Percentiles rank a stretch among this genome's conserved stretches.
phyloP scores from a whole-genome alignment of 805 yeast species.

The Myxozyma melibiosi region DNA sequence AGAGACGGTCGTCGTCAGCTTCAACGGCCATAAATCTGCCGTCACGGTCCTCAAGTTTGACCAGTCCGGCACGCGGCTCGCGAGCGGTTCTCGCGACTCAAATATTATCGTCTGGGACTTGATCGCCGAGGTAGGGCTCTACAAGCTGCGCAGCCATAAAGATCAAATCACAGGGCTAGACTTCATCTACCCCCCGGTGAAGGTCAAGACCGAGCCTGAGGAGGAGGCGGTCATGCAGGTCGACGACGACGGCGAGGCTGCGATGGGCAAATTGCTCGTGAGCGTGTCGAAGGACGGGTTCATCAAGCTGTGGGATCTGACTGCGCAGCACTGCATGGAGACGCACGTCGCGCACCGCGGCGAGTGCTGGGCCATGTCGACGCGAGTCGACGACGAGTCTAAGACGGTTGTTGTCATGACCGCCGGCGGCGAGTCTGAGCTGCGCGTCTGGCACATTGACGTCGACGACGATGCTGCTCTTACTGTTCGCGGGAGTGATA shows the following conservation, averaged over 20 bases:
- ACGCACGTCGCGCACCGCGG: constrained; percentile 92
- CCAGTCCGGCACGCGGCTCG: constrained; percentile 75
- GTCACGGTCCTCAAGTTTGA: constrained; percentile 74
- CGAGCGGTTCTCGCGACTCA: constrained; percentile 87
- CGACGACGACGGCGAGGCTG: constrained; percentile 24
- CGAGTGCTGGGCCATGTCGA: constrained; percentile 86
- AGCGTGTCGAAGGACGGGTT: constrained; percentile 88
- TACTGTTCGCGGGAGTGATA: too few relatives aligned
- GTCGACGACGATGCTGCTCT: constrained; percentile 36
- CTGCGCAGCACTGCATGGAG: constrained; percentile 85
- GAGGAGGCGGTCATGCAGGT: constrained; percentile 14
- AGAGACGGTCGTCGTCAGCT: constrained; percentile 72
- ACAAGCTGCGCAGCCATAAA: constrained; percentile 84
- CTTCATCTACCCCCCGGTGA: constrained; percentile 46
- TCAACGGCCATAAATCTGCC: constrained; percentile 88
- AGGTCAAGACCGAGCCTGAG: constrained; percentile 37
- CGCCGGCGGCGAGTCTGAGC: constrained; percentile 76
- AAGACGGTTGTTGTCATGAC: constrained; percentile 55
- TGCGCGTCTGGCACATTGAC: constrained; percentile 81
- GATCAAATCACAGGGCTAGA: constrained; percentile 80
- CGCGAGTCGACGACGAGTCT: constrained; percentile 37
- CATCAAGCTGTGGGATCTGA: constrained; percentile 90
- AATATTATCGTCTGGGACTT: constrained; percentile 91
- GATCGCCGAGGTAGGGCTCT: constrained; percentile 86
- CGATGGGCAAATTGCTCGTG: constrained; percentile 70